phyloP scores from a whole-genome alignment of 1,284 basidiomycete genomes.

The Naganishia liquefaciens region DNA sequence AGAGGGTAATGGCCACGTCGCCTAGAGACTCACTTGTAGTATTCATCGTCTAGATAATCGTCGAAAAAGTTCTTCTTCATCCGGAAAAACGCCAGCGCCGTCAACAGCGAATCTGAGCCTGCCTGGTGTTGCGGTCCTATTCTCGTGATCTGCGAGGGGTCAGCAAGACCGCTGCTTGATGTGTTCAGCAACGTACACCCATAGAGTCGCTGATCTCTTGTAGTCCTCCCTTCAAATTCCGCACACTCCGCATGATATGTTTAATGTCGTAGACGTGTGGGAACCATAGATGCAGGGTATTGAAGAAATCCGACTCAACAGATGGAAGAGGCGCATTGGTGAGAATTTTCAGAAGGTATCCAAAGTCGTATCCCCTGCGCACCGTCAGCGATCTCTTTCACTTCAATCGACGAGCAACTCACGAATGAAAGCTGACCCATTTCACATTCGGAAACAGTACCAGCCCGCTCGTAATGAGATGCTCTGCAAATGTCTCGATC shows the following conservation, averaged over 20 bases:
- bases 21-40: conserved; percentile 50
- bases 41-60: conserved; percentile 73
- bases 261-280: conserved; percentile 98
- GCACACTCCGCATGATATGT: conserved; percentile 86
- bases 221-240: conserved; percentile 86
- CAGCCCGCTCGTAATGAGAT: conserved; percentile 93
- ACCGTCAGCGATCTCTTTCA: conserved; percentile 8
- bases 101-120: conserved; percentile 91
- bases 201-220: conserved; percentile 95
- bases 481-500: conserved; percentile 93
- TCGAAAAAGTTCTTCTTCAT: conserved; percentile 90
- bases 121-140: conserved; percentile 94
- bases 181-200: conserved; percentile 59
- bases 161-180: not conserved
- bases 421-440: conserved; percentile 99
- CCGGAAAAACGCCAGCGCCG: conserved; percentile 92
- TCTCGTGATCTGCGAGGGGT: conserved; percentile 67
- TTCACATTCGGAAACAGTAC: conserved; percentile 85
- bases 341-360: conserved; percentile 94
- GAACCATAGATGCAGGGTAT: conserved; percentile 88
- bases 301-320: conserved; percentile 88
- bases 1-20: not conserved
- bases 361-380: conserved; percentile 94
- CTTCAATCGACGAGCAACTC: conserved; percentile 45
- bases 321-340: conserved; percentile 84